phyloP scores from a whole-genome alignment of 768 basidiomycete genomes.

The Pholiota microspora region DNA sequence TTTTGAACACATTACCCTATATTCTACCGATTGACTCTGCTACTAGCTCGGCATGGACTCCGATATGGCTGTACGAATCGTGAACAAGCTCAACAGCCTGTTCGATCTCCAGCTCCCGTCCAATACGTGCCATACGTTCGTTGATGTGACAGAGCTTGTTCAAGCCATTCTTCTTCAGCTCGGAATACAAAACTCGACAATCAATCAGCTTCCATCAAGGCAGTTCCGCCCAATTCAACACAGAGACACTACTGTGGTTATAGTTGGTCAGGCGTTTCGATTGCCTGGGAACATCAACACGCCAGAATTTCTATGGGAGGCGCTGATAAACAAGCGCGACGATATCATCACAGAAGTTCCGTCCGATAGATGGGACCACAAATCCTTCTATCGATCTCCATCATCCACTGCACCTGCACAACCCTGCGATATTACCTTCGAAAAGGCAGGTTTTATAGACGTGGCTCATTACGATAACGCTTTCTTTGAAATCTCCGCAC shows the following conservation, averaged over 20 bases:
- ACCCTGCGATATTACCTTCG: conserved; percentile 23
- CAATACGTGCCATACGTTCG: conserved; percentile 26
- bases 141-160: conserved; percentile 20
- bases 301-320: conserved; percentile 27
- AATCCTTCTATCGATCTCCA: conserved; percentile 22
- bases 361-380: conserved; percentile 29
- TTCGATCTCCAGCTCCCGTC: conserved; percentile 20
- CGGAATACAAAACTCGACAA: conserved; percentile 1
- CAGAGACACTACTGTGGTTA: conserved; percentile 20
- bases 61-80: conserved; percentile 23
- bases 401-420: conserved; percentile 7
- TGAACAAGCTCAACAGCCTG: conserved; percentile 20
- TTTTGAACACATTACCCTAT: not conserved
- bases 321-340: conserved; percentile 23
- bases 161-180: conserved; percentile 14
- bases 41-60: conserved; percentile 29
- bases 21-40: not conserved
- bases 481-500: conserved; percentile 29
- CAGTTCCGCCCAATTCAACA: not conserved
- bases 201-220: not conserved
- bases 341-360: conserved; percentile 24
- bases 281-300: conserved; percentile 28
- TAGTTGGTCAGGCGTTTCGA: conserved; percentile 30
- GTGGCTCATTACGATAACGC: conserved; percentile 25
- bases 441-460: conserved; percentile 29